These are phyloP conservation scores for Ulota crispa DNA, from an alignment of 225 moss, liverwort and hornwort species.

Conservation along the genomic window DNA sequence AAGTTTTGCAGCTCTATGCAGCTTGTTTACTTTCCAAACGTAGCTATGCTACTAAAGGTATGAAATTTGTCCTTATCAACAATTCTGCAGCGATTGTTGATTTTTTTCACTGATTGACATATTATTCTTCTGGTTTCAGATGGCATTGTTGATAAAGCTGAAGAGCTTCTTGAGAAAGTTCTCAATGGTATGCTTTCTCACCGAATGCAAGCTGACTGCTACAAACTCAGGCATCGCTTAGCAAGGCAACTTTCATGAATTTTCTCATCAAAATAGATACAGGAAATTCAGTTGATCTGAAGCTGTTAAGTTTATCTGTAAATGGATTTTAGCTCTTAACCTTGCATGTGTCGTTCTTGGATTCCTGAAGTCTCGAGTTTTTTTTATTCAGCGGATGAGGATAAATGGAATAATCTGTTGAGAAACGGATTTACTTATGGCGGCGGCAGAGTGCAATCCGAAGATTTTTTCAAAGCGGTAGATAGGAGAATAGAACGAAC, in stretches of 20 bases:
- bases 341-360: background rate
- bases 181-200: constrained; percentile 54
- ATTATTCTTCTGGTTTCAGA: constrained; percentile 47
- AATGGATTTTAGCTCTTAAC: background rate
- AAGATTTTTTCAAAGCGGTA: constrained; percentile 59
- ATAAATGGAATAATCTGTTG: constrained; percentile 66
- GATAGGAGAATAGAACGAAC: constrained; percentile 87
- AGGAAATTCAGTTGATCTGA: constrained; percentile 3
- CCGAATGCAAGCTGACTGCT: constrained; percentile 8
- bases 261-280: background rate
- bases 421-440: constrained; percentile 65
- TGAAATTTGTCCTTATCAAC: constrained; percentile 9
- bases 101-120: constrained; percentile 5
- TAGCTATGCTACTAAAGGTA: constrained; percentile 78
- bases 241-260: background rate
- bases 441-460: constrained; percentile 61
- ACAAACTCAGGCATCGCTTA: background rate
- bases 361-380: background rate
- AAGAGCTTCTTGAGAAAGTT: constrained; percentile 75
- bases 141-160: constrained; percentile 60
- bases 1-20: constrained; percentile 93
- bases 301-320: background rate
- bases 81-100: background rate
- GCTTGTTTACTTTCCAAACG: constrained; percentile 73
- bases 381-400: constrained; percentile 64